Evolutionary conservation across 306 rosid species (phyloP).

Genomic region (Delonix regia): DNA sequence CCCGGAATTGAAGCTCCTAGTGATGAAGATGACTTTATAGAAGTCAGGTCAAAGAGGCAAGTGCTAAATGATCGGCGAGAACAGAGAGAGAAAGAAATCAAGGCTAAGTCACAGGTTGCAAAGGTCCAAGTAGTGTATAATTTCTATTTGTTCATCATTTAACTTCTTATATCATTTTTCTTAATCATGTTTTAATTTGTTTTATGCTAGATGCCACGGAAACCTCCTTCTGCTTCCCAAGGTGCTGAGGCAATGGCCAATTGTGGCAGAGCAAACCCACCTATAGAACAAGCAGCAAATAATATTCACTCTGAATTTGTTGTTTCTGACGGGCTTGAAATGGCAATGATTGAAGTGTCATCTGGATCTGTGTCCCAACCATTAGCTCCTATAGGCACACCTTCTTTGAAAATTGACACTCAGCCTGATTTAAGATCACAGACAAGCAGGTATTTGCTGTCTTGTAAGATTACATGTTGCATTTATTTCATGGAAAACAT

Average conservation of each 20-base stretch:
- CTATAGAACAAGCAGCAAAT: conserved; percentile 53
- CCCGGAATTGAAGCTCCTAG: conserved; percentile 99
- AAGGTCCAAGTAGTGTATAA: conserved; percentile 56
- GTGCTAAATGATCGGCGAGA: conserved; percentile 95
- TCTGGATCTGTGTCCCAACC: conserved; percentile 73
- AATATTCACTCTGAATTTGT: conserved; percentile 48
- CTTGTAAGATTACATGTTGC: too few species aligned
- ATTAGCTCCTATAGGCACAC: conserved; percentile 91
- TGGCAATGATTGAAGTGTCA: conserved; percentile 56
- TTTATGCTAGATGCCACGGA: conserved; percentile 60
- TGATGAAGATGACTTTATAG: conserved; percentile 96
- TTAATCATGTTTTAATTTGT: conserved; percentile 15
- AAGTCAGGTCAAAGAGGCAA: conserved; percentile 96
- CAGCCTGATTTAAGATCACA: conserved; percentile 71
- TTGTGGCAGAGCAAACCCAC: conserved; percentile 51
- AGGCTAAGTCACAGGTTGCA: conserved; percentile 77
- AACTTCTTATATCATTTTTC: conserved; percentile 27
- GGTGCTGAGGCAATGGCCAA: conserved; percentile 44
- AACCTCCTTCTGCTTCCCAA: conserved; percentile 54
- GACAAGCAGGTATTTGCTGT: too few species aligned
- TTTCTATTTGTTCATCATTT: conserved; percentile 21
- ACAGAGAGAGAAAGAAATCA: conserved; percentile 86
- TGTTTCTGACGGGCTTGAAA: conserved; percentile 56
- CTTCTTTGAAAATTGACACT: conserved; percentile 76
- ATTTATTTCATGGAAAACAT: too few species aligned